Percentiles rank a stretch among this genome's conserved stretches.
Evolutionary conservation across 306 rosid species (phyloP).

Genomic region (Medicago arabica): DNA sequence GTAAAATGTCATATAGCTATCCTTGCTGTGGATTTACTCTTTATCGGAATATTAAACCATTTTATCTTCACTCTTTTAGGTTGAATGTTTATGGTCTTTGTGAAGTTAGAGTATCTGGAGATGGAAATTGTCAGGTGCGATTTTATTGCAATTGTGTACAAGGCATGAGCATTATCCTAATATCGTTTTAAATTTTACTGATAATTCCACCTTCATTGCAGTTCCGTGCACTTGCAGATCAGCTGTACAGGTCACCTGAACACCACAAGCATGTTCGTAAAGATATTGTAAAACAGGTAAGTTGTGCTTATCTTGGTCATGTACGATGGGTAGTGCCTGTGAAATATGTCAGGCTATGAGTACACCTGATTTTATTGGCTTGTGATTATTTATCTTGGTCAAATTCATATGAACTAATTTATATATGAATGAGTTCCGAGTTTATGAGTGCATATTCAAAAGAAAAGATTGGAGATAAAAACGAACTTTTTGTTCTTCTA

Average conservation of each 20-base stretch:
- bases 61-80: constrained; percentile 53
- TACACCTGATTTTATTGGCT: constrained; percentile 18
- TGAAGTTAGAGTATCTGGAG: constrained; percentile 91
- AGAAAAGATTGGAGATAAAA: not conserved
- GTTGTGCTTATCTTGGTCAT: constrained; percentile 16
- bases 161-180: not conserved
- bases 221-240: constrained; percentile 94
- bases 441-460: constrained; percentile 19
- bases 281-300: constrained; percentile 80
- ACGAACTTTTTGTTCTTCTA: constrained; percentile 20
- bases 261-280: constrained; percentile 83
- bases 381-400: constrained; percentile 7
- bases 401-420: not conserved
- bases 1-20: constrained; percentile 7
- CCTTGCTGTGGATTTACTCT: constrained; percentile 14
- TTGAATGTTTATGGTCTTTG: constrained; percentile 68
- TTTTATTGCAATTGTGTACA: constrained; percentile 20
- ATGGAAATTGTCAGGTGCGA: constrained; percentile 93
- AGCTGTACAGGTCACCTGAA: constrained; percentile 77
- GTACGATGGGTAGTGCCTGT: constrained; percentile 18
- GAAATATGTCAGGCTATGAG: constrained; percentile 2
- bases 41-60: constrained; percentile 9
- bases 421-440: constrained; percentile 11
- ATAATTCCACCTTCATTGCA: constrained; percentile 47
- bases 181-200: constrained; percentile 24